Percentiles rank a stretch among this genome's conserved stretches.
Evolutionary conservation across 163 green algal genomes (phyloP).

Genomic region (Scenedesmus sp.): DNA sequence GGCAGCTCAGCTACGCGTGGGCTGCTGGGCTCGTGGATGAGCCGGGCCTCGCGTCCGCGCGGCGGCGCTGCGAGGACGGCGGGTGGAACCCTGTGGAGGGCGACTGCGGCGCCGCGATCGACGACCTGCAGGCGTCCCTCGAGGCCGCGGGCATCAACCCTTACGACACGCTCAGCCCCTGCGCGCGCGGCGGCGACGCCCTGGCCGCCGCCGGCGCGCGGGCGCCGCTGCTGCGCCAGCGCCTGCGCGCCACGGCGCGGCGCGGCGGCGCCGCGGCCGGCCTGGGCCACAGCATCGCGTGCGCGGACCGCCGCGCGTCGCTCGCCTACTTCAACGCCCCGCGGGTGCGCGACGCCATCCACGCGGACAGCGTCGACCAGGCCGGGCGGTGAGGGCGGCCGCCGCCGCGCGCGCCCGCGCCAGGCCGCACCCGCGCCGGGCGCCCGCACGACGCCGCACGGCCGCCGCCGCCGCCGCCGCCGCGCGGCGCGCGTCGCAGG

Average conservation of each 20-base stretch:
- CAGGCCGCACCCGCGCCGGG: background rate
- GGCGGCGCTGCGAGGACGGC: too few species aligned
- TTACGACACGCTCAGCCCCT: constrained; percentile 69
- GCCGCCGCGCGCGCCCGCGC: background rate
- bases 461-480: too few species aligned
- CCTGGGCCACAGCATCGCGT: constrained; percentile 30
- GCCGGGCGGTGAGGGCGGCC: constrained; percentile 7
- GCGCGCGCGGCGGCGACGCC: background rate
- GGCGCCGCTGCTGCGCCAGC: too few species aligned
- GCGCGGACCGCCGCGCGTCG: constrained; percentile 19
- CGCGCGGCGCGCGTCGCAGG: background rate
- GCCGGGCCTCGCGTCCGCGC: too few species aligned
- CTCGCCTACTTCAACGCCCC: constrained; percentile 45
- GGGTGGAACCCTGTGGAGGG: constrained; percentile 57
- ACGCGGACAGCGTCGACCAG: constrained; percentile 47
- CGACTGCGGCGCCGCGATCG: constrained; percentile 41
- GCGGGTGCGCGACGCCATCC: constrained; percentile 55
- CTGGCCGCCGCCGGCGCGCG: too few species aligned
- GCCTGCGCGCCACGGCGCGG: background rate
- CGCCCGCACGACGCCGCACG: too few species aligned
- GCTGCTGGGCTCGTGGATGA: constrained; percentile 62
- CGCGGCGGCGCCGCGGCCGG: too few species aligned
- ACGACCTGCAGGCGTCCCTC: background rate
- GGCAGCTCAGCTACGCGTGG: constrained; percentile 58
- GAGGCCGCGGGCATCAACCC: constrained; percentile 56